phyloP scores from a whole-genome alignment of 2,329 filamentous ascomycete genomes.

The Xylariaceae sp. region DNA sequence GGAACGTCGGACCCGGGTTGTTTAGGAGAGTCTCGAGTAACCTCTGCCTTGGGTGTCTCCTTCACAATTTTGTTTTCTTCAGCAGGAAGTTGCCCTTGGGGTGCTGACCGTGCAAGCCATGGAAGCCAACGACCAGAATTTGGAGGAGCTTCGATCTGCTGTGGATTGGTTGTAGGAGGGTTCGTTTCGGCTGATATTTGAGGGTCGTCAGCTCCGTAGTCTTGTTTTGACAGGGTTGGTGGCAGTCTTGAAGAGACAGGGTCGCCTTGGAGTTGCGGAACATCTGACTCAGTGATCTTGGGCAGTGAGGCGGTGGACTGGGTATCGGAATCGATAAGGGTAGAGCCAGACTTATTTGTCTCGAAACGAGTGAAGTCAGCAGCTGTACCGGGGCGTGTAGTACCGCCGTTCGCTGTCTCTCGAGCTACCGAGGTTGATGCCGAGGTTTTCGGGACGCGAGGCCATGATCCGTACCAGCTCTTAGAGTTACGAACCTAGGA shows the following conservation, averaged over 20 bases:
- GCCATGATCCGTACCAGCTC: constrained; percentile 64
- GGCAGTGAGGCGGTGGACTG: constrained; percentile 30
- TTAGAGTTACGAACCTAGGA: constrained; percentile 47
- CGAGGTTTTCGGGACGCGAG: constrained; percentile 50
- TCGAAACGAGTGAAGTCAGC: constrained; percentile 52
- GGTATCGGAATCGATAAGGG: constrained; percentile 27
- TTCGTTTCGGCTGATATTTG: too few relatives aligned
- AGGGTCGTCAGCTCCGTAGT: too few relatives aligned
- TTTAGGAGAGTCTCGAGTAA: constrained; percentile 15
- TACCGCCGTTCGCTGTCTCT: constrained; percentile 58
- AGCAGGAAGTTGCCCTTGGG: constrained; percentile 9
- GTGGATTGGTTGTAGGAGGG: constrained; percentile 9
- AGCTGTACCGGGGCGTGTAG: constrained; percentile 41
- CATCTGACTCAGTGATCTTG: constrained; percentile 29
- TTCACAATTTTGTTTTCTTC: constrained; percentile 14
- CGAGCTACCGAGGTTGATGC: constrained; percentile 58
- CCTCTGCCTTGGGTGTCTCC: constrained; percentile 18
- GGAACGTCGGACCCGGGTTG: constrained; percentile 18
- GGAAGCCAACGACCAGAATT: constrained; percentile 51
- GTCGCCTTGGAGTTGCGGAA: not conserved
- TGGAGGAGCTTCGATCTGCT: constrained; percentile 15
- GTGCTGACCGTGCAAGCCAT: constrained; percentile 42
- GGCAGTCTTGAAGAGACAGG: not conserved
- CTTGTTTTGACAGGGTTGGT: not conserved
- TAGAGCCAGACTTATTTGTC: constrained; percentile 35